Conservation (phyloP, 768 basidiomycete genomes). For the Multifurca ochricompacta region DNA sequence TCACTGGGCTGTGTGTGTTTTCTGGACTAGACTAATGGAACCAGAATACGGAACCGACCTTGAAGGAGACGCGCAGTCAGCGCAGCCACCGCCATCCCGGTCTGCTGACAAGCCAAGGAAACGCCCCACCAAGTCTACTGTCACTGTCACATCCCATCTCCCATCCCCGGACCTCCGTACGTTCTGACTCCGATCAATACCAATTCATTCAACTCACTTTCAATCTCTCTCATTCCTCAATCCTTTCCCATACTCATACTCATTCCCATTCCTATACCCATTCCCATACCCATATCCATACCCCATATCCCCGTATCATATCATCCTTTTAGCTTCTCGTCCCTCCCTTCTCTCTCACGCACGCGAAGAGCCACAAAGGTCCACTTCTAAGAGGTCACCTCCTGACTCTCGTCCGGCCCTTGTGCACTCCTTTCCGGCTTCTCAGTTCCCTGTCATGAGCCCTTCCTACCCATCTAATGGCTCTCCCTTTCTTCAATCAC, state of each 20-base stretch:
- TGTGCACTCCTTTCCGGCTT: constrained; percentile 46
- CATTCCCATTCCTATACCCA: no score
- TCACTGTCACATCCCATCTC: constrained; percentile 1
- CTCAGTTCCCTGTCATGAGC: constrained; percentile 58
- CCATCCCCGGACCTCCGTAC: constrained; percentile 20
- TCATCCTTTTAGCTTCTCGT: constrained; percentile 17
- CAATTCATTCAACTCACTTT: constrained; percentile 1
- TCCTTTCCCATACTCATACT: background rate
- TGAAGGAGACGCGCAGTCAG: constrained; percentile 8
- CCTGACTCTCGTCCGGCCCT: constrained; percentile 32
- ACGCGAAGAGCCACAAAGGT: constrained; percentile 25
- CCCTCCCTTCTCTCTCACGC: constrained; percentile 27
- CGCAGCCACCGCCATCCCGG: constrained; percentile 10
- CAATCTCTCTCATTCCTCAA: constrained; percentile 8
- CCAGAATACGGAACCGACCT: constrained; percentile 8
- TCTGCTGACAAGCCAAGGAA: constrained; percentile 19
- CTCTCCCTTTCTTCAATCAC: constrained; percentile 39
- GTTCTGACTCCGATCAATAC: constrained; percentile 8
- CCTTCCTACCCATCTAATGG: constrained; percentile 58
- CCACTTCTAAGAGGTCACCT: constrained; percentile 24
- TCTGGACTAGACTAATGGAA: constrained; percentile 15
- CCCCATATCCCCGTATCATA: no score
- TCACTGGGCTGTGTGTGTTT: constrained; percentile 3
- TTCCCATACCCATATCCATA: no score
- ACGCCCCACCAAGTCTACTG: constrained; percentile 15